Base-by-base conservation (phyloP, 495 filamentous ascomycete species). In the Aspergillus nidulans region DNA sequence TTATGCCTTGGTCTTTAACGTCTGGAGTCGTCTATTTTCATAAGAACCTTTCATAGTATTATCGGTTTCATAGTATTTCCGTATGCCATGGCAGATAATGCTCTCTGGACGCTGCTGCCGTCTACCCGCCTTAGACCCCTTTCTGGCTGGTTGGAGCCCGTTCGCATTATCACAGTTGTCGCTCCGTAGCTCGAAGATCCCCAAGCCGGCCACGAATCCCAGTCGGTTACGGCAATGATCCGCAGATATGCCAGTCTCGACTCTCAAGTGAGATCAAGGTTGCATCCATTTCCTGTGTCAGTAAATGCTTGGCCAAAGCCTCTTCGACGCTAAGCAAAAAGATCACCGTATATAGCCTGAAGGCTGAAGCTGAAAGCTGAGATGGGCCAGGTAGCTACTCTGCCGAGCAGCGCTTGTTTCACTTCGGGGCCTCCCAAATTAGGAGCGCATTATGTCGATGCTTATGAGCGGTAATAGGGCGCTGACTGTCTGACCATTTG, bases 231-330 rank as follows among this genome's bases (percentile, higher is more conserved):
- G 49, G 32, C 10, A 48, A 49, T 30, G 48, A 57, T 47, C 55
- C 18, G 41, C 30, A 44, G 32, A 36, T 30, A 42, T 20, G 21
- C n/a, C 48, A 49, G 55, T 57, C 55, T 57, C 41, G 55, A 49
- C 48, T 57, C 55, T 57, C 41, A 49, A 57, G 28, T 44, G 41
- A 38, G 51, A 46, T 23, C 51, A 18, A 23, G 18, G 21, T 43
- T 43, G 19, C 40, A 43, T 6, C 16, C 20, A 38, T 28, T 23
- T 41, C 50, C 39, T 34, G 46, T 32, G 40, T 42, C 24, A 46
- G 32, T 42, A 36, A 43, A 55, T 42, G 52, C 57, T 59, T 59
- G 52, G 57, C 52, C 18, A 13, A 51, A 48, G 45, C 21, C 52
- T 55, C 20, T 58, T 34, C 49, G 55, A 53, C 49, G 34, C 41